Evolutionary conservation across 2,329 filamentous ascomycete species (phyloP), one percentile per base, ranked within the genome.

Genomic region (Pseudogymnoascus sp.): DNA sequence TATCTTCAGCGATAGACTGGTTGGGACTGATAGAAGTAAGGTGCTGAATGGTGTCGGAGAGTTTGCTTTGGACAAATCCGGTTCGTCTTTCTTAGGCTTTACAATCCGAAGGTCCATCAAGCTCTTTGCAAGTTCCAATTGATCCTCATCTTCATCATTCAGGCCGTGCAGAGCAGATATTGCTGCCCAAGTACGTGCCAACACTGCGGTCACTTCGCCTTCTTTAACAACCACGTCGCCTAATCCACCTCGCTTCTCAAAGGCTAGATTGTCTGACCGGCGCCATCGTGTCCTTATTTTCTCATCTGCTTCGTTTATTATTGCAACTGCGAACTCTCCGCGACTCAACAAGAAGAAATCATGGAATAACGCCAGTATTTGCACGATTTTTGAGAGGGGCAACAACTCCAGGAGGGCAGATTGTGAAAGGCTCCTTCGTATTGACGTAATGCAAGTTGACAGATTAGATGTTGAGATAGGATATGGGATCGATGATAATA

Each of bases 291-390:
- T 86, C n/a, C 84, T 82, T 24, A 94, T 82, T 67, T 86, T 88
- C 61, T 88, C 84, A 67, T 97, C 91, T 0, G 93, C 91, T 75
- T 97, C 90, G 36, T 87, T 84, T 1, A 95, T 90, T 26, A 99
- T 75, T 0, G 89, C 87, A 74, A 94, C 86, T 17, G 92, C 91
- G 72, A 99, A 99, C 72, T 97, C 94, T 60, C 93, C 93, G 35
- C 90, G 84, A 0, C 89, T 88, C 0, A 99, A 80, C 2, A 99
- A 81, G 67, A 97, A 90, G 74, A 96, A 97, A 62, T 94, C 87
- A 57, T 92, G 83, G 1, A 97, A 79, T 7, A 97, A 79, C 29
- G 85, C 84, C 11, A 97, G 77, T 58, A 89, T 84, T 65, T 94
- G 87, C 5, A 90, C 77, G 3, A 96, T 91, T 68, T 84, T 88